Base-by-base conservation (phyloP, 2,329 filamentous ascomycete species). In the Penicillium capsulatum region DNA sequence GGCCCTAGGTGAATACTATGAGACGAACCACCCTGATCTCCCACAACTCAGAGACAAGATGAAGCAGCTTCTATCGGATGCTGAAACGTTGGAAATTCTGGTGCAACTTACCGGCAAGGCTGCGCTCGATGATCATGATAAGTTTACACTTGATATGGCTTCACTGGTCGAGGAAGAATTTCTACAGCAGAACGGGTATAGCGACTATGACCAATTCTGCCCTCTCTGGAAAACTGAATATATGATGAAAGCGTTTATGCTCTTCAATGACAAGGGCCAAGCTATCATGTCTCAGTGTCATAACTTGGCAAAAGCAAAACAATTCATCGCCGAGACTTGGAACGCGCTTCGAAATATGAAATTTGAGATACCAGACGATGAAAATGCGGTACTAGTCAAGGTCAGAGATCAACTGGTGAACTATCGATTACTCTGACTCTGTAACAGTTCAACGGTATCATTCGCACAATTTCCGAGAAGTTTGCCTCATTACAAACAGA, bases 231-330 rank as follows among this genome's bases (percentile, higher is more conserved):
- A 98, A 83, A 98, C 92, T 0, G 86, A 94, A 67, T 98, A 92
- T 84, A 97, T 98, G 92, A 98, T 98, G 92, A 96, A 94, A 79
- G 84, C 88, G 50, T 97, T 98, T 82, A 86, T 98, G 76, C 86
- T 84, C 42, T 98, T 91, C 79, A 88, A 96, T 65, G 94, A 98
- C 60, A 92, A 98, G 74, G 83, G 88, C 16, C 91, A 97, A 67
- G 97, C 96, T 79, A 89, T 88, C 5, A 79, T 98, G 61, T 77
- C 85, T 4, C 88, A 95, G 67, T 92, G 92, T 45, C 85, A 91
- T 69, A 84, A 74, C 69, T 98, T 24, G 22, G 22, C 22, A 24
- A 24, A 24, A 24, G 22, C 22, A 24, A 24, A 24, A 24, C 22
- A 24, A 24, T 24, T 24, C 22, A 24, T 24, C 22, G 11, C 22